Evolutionary conservation across 805 yeast genomes (phyloP).

Genomic region (Ogataea glucozyma): DNA sequence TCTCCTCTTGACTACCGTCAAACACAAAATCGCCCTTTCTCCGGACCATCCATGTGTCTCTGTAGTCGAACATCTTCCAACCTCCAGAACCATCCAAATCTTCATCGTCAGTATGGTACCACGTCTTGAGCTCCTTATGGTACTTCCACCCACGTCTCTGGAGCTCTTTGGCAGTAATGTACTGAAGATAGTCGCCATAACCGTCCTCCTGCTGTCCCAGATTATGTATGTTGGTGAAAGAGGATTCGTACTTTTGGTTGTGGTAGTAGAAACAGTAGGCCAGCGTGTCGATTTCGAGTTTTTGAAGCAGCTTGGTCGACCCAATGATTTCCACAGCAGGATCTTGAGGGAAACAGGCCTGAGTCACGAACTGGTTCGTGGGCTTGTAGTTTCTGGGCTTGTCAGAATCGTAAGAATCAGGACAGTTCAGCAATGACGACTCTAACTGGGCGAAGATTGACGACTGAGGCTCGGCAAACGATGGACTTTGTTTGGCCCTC

Average conservation of each 20-base stretch:
- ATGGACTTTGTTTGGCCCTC: slow-evolving; percentile 38
- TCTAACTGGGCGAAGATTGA: slow-evolving; percentile 66
- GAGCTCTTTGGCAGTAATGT: slow-evolving; percentile 79
- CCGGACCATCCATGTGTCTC: slow-evolving; percentile 47
- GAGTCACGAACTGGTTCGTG: slow-evolving; percentile 82
- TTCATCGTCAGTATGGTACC: slow-evolving; percentile 65
- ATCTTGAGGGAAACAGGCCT: slow-evolving; percentile 86
- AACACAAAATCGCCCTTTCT: slow-evolving; percentile 43
- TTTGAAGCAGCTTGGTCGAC: slow-evolving; percentile 59
- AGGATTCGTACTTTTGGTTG: slow-evolving; percentile 33
- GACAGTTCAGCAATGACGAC: slow-evolving; percentile 81
- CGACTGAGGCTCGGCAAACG: too few species aligned
- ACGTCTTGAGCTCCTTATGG: slow-evolving; percentile 70
- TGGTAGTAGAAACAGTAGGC: slow-evolving; percentile 91
- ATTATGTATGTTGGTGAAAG: slow-evolving; percentile 26
- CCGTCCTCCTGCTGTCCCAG: slow-evolving; percentile 9
- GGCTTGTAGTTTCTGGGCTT: slow-evolving; percentile 74
- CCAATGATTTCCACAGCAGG: slow-evolving; percentile 68
- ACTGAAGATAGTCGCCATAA: slow-evolving; percentile 64
- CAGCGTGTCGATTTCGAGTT: slow-evolving; percentile 82
- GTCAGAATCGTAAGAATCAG: slow-evolving; percentile 91
- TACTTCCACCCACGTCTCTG: slow-evolving; percentile 78
- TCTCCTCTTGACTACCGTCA: slow-evolving; percentile 35
- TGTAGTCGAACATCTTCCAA: slow-evolving; percentile 81
- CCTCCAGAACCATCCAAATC: slow-evolving; percentile 50